Evolutionary conservation across 1,139 yeast species (phyloP).

Genomic region (Candida sp.): DNA sequence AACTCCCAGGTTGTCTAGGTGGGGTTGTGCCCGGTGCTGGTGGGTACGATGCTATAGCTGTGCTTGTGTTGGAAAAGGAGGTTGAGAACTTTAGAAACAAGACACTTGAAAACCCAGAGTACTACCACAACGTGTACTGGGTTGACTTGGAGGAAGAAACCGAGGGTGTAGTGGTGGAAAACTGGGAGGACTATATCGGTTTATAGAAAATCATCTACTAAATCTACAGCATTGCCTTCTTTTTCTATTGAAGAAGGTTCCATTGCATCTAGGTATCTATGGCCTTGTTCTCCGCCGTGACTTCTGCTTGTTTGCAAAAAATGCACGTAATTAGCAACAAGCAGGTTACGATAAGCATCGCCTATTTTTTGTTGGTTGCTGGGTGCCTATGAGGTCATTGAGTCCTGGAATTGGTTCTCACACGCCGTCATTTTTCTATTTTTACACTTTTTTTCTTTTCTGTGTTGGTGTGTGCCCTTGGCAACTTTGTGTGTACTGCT

Average conservation of each 20-base stretch:
- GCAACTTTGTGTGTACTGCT: no score
- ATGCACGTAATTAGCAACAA: no score
- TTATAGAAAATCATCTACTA: conserved; percentile 8
- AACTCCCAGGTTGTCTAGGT: conserved; percentile 77
- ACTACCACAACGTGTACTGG: conserved; percentile 60
- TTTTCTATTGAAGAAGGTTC: no score
- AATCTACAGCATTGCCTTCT: no score
- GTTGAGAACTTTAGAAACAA: conserved; percentile 43
- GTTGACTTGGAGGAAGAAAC: conserved; percentile 64
- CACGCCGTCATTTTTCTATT: neutral
- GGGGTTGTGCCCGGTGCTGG: conserved; percentile 99
- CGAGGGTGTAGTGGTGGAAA: conserved; percentile 52
- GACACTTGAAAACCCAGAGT: conserved; percentile 16
- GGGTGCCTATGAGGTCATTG: neutral
- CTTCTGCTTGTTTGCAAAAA: no score
- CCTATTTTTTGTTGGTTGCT: neutral
- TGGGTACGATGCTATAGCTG: conserved; percentile 90
- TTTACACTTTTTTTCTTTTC: neutral
- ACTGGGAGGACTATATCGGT: conserved; percentile 31
- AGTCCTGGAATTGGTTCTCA: neutral
- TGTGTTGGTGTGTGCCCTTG: neutral
- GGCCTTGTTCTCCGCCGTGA: no score
- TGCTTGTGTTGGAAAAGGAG: conserved; percentile 59
- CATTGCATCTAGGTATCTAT: no score
- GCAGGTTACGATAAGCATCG: neutral